These are phyloP conservation scores for Paecilomyces sp. DNA, from an alignment of 2,329 filamentous ascomycete genomes.

Conservation along the genomic window DNA sequence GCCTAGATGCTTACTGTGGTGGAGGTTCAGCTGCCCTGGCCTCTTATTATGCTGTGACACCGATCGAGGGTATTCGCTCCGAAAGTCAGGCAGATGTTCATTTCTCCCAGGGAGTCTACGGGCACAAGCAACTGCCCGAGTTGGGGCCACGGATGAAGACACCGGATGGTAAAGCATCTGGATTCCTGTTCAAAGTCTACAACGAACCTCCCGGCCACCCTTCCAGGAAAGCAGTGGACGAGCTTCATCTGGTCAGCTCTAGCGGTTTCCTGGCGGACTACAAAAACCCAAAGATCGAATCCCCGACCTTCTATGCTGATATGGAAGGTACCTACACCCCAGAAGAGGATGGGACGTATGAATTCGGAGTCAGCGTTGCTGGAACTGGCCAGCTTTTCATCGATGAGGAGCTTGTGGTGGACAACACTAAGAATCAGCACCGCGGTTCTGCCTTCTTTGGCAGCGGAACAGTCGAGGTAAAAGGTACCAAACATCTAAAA, in stretches of 20 bases:
- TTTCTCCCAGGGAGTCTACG: conserved; percentile 57
- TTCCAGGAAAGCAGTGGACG: conserved; percentile 46
- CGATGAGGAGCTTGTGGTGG: conserved; percentile 55
- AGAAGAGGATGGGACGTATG: conserved; percentile 54
- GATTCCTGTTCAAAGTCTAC: conserved; percentile 58
- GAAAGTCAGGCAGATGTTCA: conserved; percentile 29
- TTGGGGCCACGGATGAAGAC: conserved; percentile 49
- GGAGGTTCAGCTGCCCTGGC: conserved; percentile 56
- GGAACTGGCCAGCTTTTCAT: conserved; percentile 61
- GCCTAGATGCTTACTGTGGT: conserved; percentile 45
- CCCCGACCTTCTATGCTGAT: conserved; percentile 51
- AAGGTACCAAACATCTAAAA: conserved; percentile 50
- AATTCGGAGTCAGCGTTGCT: conserved; percentile 59
- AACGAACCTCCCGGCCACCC: conserved; percentile 48
- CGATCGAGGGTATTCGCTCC: conserved; percentile 36
- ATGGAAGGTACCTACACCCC: conserved; percentile 55
- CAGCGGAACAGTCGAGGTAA: conserved; percentile 56
- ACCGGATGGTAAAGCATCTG: conserved; percentile 42
- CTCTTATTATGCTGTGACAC: conserved; percentile 39
- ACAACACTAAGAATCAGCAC: conserved; percentile 58
- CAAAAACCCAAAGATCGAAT: conserved; percentile 47
- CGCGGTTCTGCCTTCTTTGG: conserved; percentile 61
- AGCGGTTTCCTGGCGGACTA: conserved; percentile 48
- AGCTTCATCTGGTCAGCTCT: conserved; percentile 38
- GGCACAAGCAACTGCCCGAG: conserved; percentile 57